Percentiles rank a stretch among this genome's conserved stretches.
Conservation (phyloP, 2,329 filamentous ascomycete species). For the Colletotrichum costaricense region DNA sequence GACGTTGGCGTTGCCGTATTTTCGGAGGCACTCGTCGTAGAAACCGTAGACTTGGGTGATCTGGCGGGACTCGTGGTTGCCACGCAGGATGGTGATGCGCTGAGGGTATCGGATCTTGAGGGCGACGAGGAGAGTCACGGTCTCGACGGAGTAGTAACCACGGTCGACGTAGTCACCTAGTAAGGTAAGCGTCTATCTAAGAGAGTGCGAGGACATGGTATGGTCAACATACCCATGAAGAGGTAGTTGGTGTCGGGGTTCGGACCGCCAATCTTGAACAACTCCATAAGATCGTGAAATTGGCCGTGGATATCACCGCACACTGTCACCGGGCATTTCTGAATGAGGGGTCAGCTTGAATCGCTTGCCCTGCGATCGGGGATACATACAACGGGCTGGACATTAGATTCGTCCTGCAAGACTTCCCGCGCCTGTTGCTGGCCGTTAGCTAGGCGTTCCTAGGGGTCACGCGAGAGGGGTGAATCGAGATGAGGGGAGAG, state of each 20-base stretch:
- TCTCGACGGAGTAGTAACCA: constrained; percentile 99
- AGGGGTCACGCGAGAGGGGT: constrained; percentile 45
- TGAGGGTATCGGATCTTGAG: constrained; percentile 98
- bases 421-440: constrained; percentile 85
- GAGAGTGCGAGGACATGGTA: background rate
- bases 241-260: constrained; percentile 99
- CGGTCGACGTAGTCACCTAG: constrained; percentile 97
- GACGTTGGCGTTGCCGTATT: constrained; percentile 98
- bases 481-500: constrained; percentile 33
- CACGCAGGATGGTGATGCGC: constrained; percentile 97
- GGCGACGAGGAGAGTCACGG: constrained; percentile 93
- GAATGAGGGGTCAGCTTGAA: constrained; percentile 43
- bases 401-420: constrained; percentile 96
- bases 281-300: constrained; percentile 98
- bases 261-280: constrained; percentile 98
- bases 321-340: constrained; percentile 99
- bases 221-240: constrained; percentile 85
- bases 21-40: constrained; percentile 98
- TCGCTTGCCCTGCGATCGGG: constrained; percentile 29
- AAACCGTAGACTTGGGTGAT: constrained; percentile 99
- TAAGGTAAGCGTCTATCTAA: constrained; percentile 35
- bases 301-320: constrained; percentile 99
- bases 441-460: constrained; percentile 45
- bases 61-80: constrained; percentile 98
- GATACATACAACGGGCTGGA: constrained; percentile 90